Base-by-base conservation (phyloP, 768 basidiomycete genomes). In the Hericium rajendrae region DNA sequence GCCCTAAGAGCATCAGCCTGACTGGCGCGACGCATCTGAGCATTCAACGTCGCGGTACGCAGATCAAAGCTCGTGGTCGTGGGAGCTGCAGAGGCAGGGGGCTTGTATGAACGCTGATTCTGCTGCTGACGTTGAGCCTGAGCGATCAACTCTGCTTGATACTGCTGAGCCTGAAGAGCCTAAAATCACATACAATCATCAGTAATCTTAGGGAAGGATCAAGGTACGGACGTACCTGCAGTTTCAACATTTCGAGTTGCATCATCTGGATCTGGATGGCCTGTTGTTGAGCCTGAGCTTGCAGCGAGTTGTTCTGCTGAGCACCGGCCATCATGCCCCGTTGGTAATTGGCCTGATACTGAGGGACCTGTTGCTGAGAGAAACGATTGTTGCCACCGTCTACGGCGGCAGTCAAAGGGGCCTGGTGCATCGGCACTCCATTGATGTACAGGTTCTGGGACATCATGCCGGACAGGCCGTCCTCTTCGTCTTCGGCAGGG, bases 251-350 rank as follows among this genome's bases (percentile, higher is more conserved):
- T 73, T 92, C 90, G 57, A 92, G 74, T 67, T 92, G 91, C 73
- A 91, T 80, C 77, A 91, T 76, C 73, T 92, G 89, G 78, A 91
- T 77, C 72, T 91, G 89, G 56, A 88, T 74, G 55, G 84, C 80
- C 64, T 84, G 83, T 46, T 77, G 72, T 66, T 84, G 84, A 48
- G 74, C 72, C 66, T 82, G 83, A 43, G 73, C 69, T 66, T 76
- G 72, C 60, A 73, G 59, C 43, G 76, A 68, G 24, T 76, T 73
- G 65, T 70, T 74, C 58, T 77, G 78, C 26, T 74, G 76, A 53
- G 71, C 81, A 69, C 85, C 67, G 8, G 82, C 59, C 78, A 82
- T 73, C 66, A 75, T 68, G 70, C 72, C 73, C 72, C 78, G 73
- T 76, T 78, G 59, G 22, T 48, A 55, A 43, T 55, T 58, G 74